Base-by-base conservation (phyloP, 2,329 filamentous ascomycete species). In the Calonectria hongkongensis region DNA sequence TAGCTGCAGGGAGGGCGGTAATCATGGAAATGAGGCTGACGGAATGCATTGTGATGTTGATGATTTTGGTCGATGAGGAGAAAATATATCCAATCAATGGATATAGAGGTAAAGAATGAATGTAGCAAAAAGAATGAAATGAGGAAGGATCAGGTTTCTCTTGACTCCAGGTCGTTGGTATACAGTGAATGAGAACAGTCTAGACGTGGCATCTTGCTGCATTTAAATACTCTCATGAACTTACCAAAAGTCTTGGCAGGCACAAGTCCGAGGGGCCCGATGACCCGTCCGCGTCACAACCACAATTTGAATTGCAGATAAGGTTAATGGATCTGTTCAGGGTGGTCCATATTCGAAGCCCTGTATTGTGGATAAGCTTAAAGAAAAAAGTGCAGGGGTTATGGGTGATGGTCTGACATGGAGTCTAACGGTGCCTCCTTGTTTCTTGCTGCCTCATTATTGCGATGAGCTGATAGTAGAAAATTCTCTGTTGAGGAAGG, bases 1-100 rank as follows among this genome's bases (percentile, higher is more conserved):
- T 64, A 15, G 71, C 86, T 84, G 79, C 70, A 2, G 79, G 79
- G 0, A 80, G 15, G 30, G 73, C 69, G 39, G 73, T 72, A 25
- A 80, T 39, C 28, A 79, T 9, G 45, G 77, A 47, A 16, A 78
- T 18, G 30, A 76, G 30, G 62, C 69, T 73, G 28, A 66, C 41
- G 36, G 72, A 71, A 43, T 73, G 75, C 78, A 79, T 79, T 25
- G 62, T 78, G 75, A 47, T 51, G 30, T 28, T 27, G n/a, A 5
- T 60, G 10, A 33, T 27, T 41, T 21, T 68, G 48, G 39, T 56
- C 41, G 60, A 12, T 56, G 28, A 43, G 27, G 25, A 54, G 36
- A 60, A 68, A 50, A 58, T 47, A 25, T 30, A 60, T 68, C 56
- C 54, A 60, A 43, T 68, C 66, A 62, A 68, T 60, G 56, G 66